phyloP scores from a whole-genome alignment of 257 asterid genomes.

The Capsicum rhomboideum region DNA sequence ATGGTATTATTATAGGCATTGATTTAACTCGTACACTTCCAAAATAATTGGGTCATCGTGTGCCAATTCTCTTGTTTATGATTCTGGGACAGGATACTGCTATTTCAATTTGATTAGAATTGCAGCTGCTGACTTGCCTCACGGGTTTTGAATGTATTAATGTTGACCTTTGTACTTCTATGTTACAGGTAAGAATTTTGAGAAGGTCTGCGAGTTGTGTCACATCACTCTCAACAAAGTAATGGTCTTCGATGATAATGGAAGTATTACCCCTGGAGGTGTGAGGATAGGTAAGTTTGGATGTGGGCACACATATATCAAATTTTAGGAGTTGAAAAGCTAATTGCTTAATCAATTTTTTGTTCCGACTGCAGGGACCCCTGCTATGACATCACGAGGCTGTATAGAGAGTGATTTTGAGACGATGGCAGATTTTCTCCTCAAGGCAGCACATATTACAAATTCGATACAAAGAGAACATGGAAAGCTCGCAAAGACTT shows the following conservation, averaged over 20 bases:
- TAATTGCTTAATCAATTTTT: not conserved
- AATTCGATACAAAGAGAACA: conserved; percentile 62
- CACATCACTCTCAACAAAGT: conserved; percentile 74
- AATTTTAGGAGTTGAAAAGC: not conserved
- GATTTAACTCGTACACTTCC: not conserved
- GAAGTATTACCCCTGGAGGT: conserved; percentile 71
- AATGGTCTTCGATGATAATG: conserved; percentile 65
- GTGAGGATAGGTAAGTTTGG: conserved; percentile 68
- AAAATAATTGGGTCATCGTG: not conserved
- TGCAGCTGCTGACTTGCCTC: not conserved
- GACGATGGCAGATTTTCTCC: conserved; percentile 62
- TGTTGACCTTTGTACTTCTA: not conserved
- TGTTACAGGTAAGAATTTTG: conserved; percentile 56
- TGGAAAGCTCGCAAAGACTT: conserved; percentile 55
- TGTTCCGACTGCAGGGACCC: conserved; percentile 42
- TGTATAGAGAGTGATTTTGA: conserved; percentile 78
- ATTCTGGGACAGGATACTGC: not conserved
- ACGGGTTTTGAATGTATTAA: not conserved
- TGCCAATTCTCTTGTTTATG: not conserved
- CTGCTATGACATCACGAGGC: conserved; percentile 94
- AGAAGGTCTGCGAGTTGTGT: conserved; percentile 80
- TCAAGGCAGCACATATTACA: conserved; percentile 62
- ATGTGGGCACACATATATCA: not conserved
- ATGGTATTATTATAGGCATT: not conserved
- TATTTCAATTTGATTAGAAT: not conserved